These are phyloP conservation scores for Rhodotorula toruloides DNA, from an alignment of 768 basidiomycete genomes.

Conservation along the genomic window DNA sequence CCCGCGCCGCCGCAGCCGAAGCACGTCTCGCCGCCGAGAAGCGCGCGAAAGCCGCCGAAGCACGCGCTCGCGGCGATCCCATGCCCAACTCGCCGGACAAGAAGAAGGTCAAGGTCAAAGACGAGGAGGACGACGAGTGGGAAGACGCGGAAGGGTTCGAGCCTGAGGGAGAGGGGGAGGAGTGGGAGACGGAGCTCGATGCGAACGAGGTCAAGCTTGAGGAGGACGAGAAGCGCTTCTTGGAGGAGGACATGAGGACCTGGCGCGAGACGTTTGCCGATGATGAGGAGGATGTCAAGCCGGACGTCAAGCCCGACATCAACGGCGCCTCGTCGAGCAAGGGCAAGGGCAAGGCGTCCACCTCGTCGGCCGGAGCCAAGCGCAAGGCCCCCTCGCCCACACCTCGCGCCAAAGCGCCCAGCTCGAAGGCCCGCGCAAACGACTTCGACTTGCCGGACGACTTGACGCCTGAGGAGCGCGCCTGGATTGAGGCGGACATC, in stretches of 20 bases:
- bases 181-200: conserved; percentile 4
- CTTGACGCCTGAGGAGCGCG: conserved; percentile 3
- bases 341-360: not conserved
- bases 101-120: not conserved
- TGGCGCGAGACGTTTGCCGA: not conserved
- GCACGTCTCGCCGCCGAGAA: conserved; percentile 3
- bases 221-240: not conserved
- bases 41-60: conserved; percentile 9
- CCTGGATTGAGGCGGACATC: not conserved
- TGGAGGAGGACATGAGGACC: not conserved
- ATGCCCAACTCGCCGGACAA: not conserved
- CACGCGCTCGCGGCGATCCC: not conserved
- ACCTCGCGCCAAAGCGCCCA: not conserved
- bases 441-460: not conserved
- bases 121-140: not conserved
- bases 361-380: not conserved
- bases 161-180: not conserved
- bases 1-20: conserved; percentile 19
- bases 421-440: not conserved
- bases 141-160: not conserved
- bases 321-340: no score
- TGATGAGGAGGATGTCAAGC: not conserved
- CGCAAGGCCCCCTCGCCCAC: not conserved
- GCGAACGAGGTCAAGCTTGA: not conserved
- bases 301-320: not conserved